phyloP scores from a whole-genome alignment of 1,284 basidiomycete species.

The Xerocomus nothofagi region DNA sequence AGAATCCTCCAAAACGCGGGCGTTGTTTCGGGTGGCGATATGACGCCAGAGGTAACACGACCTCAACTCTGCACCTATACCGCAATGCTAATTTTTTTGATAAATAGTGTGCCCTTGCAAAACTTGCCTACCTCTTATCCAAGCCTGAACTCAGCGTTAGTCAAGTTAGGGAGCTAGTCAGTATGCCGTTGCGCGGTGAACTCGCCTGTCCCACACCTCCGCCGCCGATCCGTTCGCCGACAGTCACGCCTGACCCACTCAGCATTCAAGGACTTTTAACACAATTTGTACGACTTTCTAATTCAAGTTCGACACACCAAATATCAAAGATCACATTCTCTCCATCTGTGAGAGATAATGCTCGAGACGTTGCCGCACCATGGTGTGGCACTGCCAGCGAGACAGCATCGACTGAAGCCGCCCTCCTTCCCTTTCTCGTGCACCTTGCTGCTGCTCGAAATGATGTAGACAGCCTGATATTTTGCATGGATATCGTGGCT shows the following conservation, averaged over 20 bases:
- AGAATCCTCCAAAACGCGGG: constrained; percentile 71
- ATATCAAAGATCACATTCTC: constrained; percentile 48
- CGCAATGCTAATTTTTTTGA: constrained; percentile 11
- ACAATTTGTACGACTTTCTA: constrained; percentile 65
- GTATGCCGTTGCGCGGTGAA: constrained; percentile 83
- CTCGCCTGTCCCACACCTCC: constrained; percentile 57
- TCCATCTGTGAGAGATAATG: constrained; percentile 37
- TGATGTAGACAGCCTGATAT: constrained; percentile 60
- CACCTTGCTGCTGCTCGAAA: constrained; percentile 74
- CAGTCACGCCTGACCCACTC: constrained; percentile 53
- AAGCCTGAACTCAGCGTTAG: constrained; percentile 72
- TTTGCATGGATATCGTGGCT: constrained; percentile 48
- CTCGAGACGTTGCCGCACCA: constrained; percentile 58
- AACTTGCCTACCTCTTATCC: constrained; percentile 85
- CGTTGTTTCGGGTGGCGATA: constrained; percentile 80
- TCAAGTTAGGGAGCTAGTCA: constrained; percentile 78
- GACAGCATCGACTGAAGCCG: constrained; percentile 62
- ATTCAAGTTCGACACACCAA: constrained; percentile 36
- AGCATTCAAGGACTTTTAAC: constrained; percentile 63
- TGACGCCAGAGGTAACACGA: constrained; percentile 83
- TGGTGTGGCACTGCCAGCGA: constrained; percentile 79
- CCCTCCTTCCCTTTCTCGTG: constrained; percentile 71
- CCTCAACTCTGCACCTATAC: background rate
- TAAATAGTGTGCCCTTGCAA: constrained; percentile 78
- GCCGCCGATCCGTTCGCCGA: constrained; percentile 42